Conservation (phyloP, 176 grass and related monocot species). For the Musa acuminata region DNA sequence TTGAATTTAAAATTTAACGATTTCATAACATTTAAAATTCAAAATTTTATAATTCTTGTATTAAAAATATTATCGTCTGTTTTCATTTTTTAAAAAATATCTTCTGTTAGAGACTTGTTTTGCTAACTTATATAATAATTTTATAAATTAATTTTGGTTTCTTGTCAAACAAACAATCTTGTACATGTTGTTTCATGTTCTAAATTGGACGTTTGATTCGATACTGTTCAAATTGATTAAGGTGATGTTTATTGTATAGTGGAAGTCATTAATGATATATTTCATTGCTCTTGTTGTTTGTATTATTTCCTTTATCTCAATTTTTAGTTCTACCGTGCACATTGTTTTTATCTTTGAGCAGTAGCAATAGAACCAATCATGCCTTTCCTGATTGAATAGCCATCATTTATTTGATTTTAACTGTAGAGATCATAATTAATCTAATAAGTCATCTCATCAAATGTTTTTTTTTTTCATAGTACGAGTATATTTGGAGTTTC, state of each 20-base stretch:
- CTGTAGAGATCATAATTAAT: neutral
- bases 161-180: neutral
- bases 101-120: too few relatives aligned
- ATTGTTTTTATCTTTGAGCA: neutral
- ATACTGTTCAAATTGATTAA: neutral
- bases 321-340: neutral
- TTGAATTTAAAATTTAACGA: too few relatives aligned
- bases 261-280: neutral
- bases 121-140: neutral
- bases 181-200: neutral
- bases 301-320: neutral
- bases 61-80: too few relatives aligned
- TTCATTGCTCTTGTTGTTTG: neutral
- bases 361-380: neutral
- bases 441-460: neutral
- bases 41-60: too few relatives aligned
- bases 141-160: neutral
- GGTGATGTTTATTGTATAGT: neutral
- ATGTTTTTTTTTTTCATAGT: constrained; percentile 20
- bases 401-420: neutral
- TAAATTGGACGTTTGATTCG: neutral
- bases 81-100: too few relatives aligned
- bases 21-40: too few relatives aligned
- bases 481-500: constrained; percentile 81
- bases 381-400: neutral